Evolutionary conservation across 2,329 filamentous ascomycete genomes (phyloP), one percentile per base, ranked within the genome.

Genomic region (Fusarium caatingaense): DNA sequence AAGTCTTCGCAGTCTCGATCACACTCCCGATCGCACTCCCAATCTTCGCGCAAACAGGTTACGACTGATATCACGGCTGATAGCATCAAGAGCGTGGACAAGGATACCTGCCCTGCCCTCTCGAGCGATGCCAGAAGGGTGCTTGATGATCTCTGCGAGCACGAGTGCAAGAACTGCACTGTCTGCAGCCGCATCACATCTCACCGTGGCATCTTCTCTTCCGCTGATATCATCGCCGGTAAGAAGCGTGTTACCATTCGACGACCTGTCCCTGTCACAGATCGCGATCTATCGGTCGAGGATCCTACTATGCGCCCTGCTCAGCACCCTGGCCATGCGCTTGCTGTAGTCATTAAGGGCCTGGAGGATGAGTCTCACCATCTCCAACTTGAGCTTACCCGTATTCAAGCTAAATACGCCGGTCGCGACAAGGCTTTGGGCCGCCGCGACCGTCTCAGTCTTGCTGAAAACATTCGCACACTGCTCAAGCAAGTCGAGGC

Each of bases 311-410:
- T 91, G 73, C 89, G 91, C 8, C 89, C 91, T 8, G 85, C 90
- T 2, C 90, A 93, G 75, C 82, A 88, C 2, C 93, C 93, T 0
- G 89, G 87, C 7, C 81, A 90, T 45, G 93, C 93, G 12, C 87
- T 97, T 25, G 91, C 92, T 10, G 88, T 90, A n/a, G 92, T 97
- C 23, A 90, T 97, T 78, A 96, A 97, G 80, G 87, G 89, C 10
- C 83, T 97, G 6, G 86, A 93, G 72, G 93, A 97, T 76, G 94
- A 97, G 78, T 86, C 94, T 46, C 85, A 86, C 15, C 92, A 97
- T 77, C 81, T 97, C 56, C 91, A 92, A 79, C 85, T 91, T 71
- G 86, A 91, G 73, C 86, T 94, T n/a, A 83, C 86, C 1, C 79
- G 85, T 34, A 86, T 88, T 61, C 88, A 91, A 72, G 83, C 83